Base-by-base conservation (phyloP, 139 green algal genomes). In the Coelastrella sp. region DNA sequence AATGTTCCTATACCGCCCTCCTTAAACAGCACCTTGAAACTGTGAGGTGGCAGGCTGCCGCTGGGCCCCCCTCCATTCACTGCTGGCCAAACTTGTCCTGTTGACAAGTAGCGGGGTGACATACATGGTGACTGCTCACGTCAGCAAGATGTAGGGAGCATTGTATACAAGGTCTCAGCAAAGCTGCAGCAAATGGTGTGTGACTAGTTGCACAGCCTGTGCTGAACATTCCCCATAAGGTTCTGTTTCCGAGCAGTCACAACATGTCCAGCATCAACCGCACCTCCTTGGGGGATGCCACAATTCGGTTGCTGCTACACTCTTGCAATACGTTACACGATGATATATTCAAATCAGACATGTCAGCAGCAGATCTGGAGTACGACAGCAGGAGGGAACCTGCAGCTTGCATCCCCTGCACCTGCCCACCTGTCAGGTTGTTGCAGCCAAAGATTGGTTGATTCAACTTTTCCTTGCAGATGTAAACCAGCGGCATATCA, bases 391-490 rank as follows among this genome's bases (percentile, higher is more conserved):
- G 35, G 35, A 49, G 35, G 35, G 35, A 49, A 49, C 35, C 35
- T 49, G 35, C 35, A 49, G 35, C 35, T 73, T 73, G 65, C 4
- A 17, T 73, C 14, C 14, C 15, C 14, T 81, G 74, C 17, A 59
- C 25, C 74, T 81, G 74, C 74, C 58, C 19, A 94, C 96, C 97
- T 91, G 92, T 90, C 6, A 99, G 89, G 94, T 99, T 98, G 93
- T 99, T 99, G 94, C 95, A 97, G 3, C 92, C 94, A 63, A 99
- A 98, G 58, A 99, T 99, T n/a, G 97, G 97, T 90, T 99, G 97
- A 90, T 97, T 96, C 85, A 99, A 97, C 65, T 96, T 95, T 78
- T 99, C 96, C 49, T 94, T 94, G 0, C 74, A 90, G 6, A 99
- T 93, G 93, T 98, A 99, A 0, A 95, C 90, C 22, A 99, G 91